Conservation (phyloP, 202 grass and related monocot genomes). For the Zoysia matrella region DNA sequence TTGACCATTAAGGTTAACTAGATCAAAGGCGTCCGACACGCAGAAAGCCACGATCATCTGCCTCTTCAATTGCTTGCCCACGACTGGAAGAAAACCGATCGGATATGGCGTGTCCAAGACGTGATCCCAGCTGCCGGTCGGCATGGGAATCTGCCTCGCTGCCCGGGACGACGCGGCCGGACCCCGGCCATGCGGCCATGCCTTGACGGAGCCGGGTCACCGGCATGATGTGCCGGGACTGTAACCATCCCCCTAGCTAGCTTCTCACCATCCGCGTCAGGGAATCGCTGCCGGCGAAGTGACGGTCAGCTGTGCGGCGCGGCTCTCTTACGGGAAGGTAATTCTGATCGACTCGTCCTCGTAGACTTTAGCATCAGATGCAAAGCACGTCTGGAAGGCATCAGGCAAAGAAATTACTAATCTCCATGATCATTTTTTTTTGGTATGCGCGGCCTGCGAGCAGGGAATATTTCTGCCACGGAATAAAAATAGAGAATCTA, state of each 20-base stretch:
- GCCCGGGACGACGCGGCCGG: neutral
- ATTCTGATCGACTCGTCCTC: constrained; percentile 2
- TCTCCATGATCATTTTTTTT: constrained; percentile 29
- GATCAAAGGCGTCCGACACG: too few relatives aligned
- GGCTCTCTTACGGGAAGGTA: neutral
- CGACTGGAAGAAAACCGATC: too few relatives aligned
- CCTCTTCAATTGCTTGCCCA: too few relatives aligned
- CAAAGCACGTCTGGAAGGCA: constrained; percentile 44
- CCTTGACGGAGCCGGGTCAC: neutral
- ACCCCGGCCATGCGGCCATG: too few relatives aligned
- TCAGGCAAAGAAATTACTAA: constrained; percentile 6
- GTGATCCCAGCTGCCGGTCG: too few relatives aligned
- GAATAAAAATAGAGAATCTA: constrained; percentile 45
- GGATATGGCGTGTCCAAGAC: too few relatives aligned
- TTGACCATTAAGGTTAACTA: neutral
- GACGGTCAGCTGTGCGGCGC: too few relatives aligned
- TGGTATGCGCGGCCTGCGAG: neutral
- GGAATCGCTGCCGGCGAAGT: too few relatives aligned
- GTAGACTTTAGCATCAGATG: constrained; percentile 49
- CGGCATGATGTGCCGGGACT: constrained; percentile 6
- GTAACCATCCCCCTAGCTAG: neutral
- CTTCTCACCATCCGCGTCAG: neutral
- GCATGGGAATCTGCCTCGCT: too few relatives aligned
- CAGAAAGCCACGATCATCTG: too few relatives aligned
- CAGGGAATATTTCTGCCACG: constrained; percentile 23